These are phyloP conservation scores for Malassezia arunalokei DNA, from an alignment of 1,284 basidiomycete species.

Conservation along the genomic window DNA sequence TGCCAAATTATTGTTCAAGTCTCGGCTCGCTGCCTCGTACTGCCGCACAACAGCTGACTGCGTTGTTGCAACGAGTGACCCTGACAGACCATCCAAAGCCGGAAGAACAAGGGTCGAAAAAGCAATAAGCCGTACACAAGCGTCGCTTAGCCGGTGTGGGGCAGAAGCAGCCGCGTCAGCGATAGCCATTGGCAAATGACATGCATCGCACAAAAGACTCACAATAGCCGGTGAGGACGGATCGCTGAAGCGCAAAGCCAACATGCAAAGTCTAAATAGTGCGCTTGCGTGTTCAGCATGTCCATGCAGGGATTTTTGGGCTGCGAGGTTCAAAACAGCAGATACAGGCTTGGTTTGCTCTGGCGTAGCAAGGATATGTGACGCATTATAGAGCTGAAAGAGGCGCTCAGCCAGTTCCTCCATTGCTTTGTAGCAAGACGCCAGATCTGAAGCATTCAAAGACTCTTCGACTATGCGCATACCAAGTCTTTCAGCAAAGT, in stretches of 20 bases:
- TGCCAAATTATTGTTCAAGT: slow-evolving; percentile 1
- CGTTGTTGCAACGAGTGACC: slow-evolving; percentile 3
- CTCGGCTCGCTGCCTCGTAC: slow-evolving; percentile 12
- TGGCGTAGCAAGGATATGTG: not conserved
- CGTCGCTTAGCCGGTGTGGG: not conserved
- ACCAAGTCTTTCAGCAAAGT: not conserved
- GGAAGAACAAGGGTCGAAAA: slow-evolving; percentile 10
- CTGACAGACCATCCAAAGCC: not conserved
- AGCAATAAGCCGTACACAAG: slow-evolving; percentile 7
- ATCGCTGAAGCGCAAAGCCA: slow-evolving; percentile 2
- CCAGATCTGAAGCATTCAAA: not conserved
- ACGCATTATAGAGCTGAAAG: not conserved
- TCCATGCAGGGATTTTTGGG: slow-evolving; percentile 2
- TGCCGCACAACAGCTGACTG: slow-evolving; percentile 6
- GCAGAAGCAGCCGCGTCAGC: slow-evolving; percentile 9
- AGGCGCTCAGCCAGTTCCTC: not conserved
- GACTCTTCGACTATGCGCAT: slow-evolving; percentile 1
- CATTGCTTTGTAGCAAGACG: not conserved
- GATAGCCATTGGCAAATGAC: slow-evolving; percentile 16
- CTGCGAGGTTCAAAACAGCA: slow-evolving; percentile 6
- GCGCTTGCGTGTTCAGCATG: slow-evolving; percentile 1
- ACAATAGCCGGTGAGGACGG: not conserved
- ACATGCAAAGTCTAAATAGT: slow-evolving; percentile 1
- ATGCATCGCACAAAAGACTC: slow-evolving; percentile 7
- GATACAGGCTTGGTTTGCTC: slow-evolving; percentile 49